Evolutionary conservation across 2,329 filamentous ascomycete species (phyloP).

Genomic region (Aureobasidium melanogenum): DNA sequence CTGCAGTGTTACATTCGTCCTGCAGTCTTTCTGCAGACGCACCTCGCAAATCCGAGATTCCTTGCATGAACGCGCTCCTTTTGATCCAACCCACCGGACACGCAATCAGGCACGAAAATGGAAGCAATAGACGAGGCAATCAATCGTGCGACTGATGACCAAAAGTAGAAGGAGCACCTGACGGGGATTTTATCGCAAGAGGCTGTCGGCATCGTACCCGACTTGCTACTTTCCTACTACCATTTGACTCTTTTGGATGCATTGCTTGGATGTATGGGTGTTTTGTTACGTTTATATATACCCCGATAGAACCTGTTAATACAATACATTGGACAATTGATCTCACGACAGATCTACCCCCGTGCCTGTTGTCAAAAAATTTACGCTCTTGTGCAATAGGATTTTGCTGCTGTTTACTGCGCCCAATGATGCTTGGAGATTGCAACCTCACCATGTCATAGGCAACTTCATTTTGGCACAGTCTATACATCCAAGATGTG

Average conservation of each 20-base stretch:
- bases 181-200: background rate
- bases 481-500: background rate
- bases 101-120: background rate
- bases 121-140: background rate
- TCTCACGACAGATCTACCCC: background rate
- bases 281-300: background rate
- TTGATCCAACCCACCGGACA: background rate
- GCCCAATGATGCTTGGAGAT: too few relatives aligned
- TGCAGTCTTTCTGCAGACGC: background rate
- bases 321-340: background rate
- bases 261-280: background rate
- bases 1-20: background rate
- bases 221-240: background rate
- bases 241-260: background rate
- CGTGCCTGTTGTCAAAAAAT: background rate
- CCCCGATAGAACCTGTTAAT: background rate
- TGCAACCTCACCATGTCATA: background rate
- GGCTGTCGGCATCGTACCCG: background rate
- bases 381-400: background rate
- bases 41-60: background rate
- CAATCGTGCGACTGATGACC: background rate
- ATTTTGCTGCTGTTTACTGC: too few relatives aligned
- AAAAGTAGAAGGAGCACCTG: background rate
- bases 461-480: background rate
- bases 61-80: background rate